These are phyloP conservation scores for Didymella keratinophila DNA, from an alignment of 2,329 filamentous ascomycete species.

Conservation along the genomic window DNA sequence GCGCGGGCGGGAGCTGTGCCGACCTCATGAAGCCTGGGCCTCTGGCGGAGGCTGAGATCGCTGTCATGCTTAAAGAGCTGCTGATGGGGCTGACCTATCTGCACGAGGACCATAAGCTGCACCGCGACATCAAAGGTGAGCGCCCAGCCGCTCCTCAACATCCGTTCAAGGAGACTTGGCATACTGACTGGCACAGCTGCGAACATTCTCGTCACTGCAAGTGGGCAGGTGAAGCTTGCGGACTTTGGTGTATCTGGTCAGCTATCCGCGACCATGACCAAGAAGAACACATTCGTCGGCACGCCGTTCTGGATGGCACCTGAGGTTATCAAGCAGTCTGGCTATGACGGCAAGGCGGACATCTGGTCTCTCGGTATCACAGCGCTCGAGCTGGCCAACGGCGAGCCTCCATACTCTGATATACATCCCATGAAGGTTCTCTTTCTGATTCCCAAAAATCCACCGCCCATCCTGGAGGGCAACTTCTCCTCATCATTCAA, in stretches of 20 bases:
- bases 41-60: constrained; percentile 94
- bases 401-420: constrained; percentile 92
- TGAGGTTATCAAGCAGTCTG: constrained; percentile 97
- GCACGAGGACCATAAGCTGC: constrained; percentile 93
- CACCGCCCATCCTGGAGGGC: constrained; percentile 74
- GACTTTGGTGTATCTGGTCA: constrained; percentile 98
- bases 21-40: constrained; percentile 93
- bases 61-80: constrained; percentile 90
- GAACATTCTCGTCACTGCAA: constrained; percentile 87
- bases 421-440: constrained; percentile 99
- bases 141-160: not conserved
- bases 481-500: constrained; percentile 60
- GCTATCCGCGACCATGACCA: constrained; percentile 96
- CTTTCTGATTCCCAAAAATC: constrained; percentile 95
- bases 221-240: constrained; percentile 94
- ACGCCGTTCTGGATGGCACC: constrained; percentile 99
- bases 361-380: constrained; percentile 98
- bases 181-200: constrained; percentile 67
- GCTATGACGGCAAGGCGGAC: constrained; percentile 97
- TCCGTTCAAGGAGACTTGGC: not conserved
- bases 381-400: constrained; percentile 87
- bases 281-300: constrained; percentile 98
- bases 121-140: constrained; percentile 92
- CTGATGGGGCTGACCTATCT: constrained; percentile 91
- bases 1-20: constrained; percentile 93